Evolutionary conservation across 768 basidiomycete species (phyloP).

Genomic region (Pseudohyphozyma bogoriensis): DNA sequence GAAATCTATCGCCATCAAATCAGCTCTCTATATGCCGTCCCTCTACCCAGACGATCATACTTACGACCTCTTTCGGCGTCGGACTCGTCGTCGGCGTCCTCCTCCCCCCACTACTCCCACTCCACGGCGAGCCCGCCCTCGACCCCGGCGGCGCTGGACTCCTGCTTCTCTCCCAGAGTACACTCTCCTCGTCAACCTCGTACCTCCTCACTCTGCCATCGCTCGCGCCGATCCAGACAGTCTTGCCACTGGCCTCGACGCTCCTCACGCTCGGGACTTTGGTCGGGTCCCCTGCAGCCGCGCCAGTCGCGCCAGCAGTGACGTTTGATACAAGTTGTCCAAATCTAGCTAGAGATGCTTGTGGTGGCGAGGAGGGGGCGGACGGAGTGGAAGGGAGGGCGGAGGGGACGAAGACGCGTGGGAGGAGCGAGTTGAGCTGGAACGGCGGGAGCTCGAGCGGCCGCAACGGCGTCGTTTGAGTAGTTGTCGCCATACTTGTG

Average conservation of each 20-base stretch:
- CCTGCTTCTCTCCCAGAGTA: conserved; percentile 16
- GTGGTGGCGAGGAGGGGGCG: conserved; percentile 8
- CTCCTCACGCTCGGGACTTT: not conserved
- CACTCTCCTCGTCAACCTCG: not conserved
- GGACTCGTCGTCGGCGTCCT: not conserved
- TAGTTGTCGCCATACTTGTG: too few relatives aligned
- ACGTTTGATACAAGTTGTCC: conserved; percentile 9
- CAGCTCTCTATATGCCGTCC: too few relatives aligned
- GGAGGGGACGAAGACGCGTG: conserved; percentile 34
- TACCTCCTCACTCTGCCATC: conserved; percentile 1
- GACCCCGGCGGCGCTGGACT: conserved; percentile 4
- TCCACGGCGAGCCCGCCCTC: too few relatives aligned
- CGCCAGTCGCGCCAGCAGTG: not conserved
- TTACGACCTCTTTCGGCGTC: not conserved
- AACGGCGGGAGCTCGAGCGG: conserved; percentile 55
- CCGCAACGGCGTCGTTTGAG: conserved; percentile 38
- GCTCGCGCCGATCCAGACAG: conserved; percentile 6
- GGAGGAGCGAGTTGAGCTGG: conserved; percentile 47
- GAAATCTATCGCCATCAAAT: too few relatives aligned
- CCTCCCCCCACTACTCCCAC: too few relatives aligned
- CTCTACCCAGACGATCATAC: too few relatives aligned
- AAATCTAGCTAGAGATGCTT: not conserved
- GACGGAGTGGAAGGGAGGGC: conserved; percentile 20
- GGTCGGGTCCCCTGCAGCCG: conserved; percentile 49
- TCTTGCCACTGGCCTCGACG: conserved; percentile 3